These are phyloP conservation scores for Ganoderma resinaceum DNA, from an alignment of 1,284 basidiomycete species.

Conservation along the genomic window DNA sequence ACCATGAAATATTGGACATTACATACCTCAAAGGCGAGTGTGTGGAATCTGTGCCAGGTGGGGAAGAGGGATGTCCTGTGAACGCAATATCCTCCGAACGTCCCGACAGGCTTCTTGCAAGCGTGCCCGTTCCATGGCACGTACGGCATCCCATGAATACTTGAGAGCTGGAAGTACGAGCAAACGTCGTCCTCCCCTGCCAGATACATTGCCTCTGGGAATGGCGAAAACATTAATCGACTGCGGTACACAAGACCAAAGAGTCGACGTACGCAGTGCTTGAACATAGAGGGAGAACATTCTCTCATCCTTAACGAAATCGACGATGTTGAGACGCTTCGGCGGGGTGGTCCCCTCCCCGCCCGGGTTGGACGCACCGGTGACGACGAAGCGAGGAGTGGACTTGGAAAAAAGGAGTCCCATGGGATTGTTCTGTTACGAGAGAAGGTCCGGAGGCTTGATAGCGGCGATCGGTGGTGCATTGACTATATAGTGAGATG, in stretches of 20 bases:
- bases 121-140: constrained; percentile 9
- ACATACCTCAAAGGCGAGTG: constrained; percentile 31
- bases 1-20: neutral
- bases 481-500: neutral
- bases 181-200: neutral
- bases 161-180: constrained; percentile 12
- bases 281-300: constrained; percentile 10
- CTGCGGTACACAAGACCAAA: neutral
- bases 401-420: constrained; percentile 19
- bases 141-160: constrained; percentile 18
- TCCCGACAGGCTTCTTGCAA: neutral
- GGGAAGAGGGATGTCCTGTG: constrained; percentile 33
- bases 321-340: constrained; percentile 6
- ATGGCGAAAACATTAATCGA: neutral
- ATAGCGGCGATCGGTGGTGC: neutral
- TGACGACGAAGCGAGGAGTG: constrained; percentile 4
- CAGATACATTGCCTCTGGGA: constrained; percentile 3
- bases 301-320: constrained; percentile 6
- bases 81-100: constrained; percentile 26
- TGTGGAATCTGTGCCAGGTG: constrained; percentile 34
- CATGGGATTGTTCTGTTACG: constrained; percentile 19
- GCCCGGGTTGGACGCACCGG: neutral
- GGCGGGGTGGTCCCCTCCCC: neutral
- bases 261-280: neutral
- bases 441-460: constrained; percentile 7